Percentiles rank a stretch among this genome's conserved stretches.
Evolutionary conservation across 768 basidiomycete species (phyloP).

Genomic region (Candolleomyces aberdarensis): DNA sequence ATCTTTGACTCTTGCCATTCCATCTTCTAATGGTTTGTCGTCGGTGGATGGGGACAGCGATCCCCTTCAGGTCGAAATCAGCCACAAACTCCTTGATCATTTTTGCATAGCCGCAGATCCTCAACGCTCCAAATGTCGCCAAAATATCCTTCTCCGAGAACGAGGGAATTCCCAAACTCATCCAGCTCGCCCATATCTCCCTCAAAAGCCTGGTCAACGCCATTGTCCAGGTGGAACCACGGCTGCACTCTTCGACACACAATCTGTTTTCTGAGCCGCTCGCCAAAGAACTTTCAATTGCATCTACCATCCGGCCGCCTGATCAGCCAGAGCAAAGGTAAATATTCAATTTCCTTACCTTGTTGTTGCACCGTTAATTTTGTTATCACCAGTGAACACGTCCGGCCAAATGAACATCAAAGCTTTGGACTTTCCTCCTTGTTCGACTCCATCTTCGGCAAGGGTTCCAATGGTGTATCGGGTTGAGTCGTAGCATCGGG

Average conservation of each 20-base stretch:
- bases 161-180: constrained; percentile 88
- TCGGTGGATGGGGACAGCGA: neutral
- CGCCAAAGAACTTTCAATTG: constrained; percentile 44
- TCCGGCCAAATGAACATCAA: no score
- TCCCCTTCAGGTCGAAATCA: constrained; percentile 80
- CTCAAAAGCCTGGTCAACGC: constrained; percentile 82
- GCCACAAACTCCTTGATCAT: constrained; percentile 94
- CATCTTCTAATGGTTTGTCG: neutral
- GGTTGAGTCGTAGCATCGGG: no score
- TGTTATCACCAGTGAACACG: no score
- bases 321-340: no score
- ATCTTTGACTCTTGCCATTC: neutral
- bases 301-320: no score
- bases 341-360: no score
- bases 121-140: constrained; percentile 76
- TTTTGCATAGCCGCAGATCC: constrained; percentile 91
- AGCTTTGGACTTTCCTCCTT: no score
- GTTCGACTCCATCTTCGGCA: no score
- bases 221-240: constrained; percentile 88
- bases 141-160: constrained; percentile 78
- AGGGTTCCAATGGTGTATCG: no score
- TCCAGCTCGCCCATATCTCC: constrained; percentile 94
- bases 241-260: constrained; percentile 83
- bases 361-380: no score
- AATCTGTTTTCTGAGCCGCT: constrained; percentile 94